phyloP scores from a whole-genome alignment of 2,329 filamentous ascomycete species.

The Pseudogymnoascus sp. region DNA sequence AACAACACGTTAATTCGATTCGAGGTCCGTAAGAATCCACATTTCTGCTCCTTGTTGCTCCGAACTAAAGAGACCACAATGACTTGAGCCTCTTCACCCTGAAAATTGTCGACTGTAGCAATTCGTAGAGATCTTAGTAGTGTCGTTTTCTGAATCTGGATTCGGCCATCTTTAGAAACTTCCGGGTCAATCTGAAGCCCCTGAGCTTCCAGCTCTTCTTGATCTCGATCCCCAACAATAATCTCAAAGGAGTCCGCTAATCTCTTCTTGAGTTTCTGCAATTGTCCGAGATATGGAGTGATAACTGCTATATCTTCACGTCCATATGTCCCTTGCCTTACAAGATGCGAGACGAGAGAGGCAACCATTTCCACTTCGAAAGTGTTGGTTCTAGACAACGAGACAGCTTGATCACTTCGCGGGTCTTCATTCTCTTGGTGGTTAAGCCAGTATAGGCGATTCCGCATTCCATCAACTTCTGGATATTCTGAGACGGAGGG shows the following conservation, averaged over 20 bases:
- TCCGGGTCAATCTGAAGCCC: constrained; percentile 18
- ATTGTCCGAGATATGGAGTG: constrained; percentile 55
- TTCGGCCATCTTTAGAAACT: constrained; percentile 10
- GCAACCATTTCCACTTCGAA: constrained; percentile 57
- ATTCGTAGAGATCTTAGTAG: constrained; percentile 36
- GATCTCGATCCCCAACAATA: constrained; percentile 55
- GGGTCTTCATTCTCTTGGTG: constrained; percentile 44
- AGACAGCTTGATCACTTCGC: constrained; percentile 44
- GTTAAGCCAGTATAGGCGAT: constrained; percentile 54
- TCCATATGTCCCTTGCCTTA: constrained; percentile 55
- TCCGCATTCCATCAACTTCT: constrained; percentile 44
- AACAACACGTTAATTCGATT: constrained; percentile 65
- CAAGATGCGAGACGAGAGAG: constrained; percentile 55
- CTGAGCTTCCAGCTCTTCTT: constrained; percentile 39
- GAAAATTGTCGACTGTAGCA: constrained; percentile 67
- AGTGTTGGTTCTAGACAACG: constrained; percentile 52
- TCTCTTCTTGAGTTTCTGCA: constrained; percentile 40
- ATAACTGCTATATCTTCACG: constrained; percentile 59
- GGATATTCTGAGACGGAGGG: constrained; percentile 33
- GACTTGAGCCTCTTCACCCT: constrained; percentile 68
- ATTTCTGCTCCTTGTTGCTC: constrained; percentile 50
- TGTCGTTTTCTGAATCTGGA: constrained; percentile 30
- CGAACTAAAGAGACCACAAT: constrained; percentile 63
- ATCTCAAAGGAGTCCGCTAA: constrained; percentile 49
- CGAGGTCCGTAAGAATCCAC: constrained; percentile 57